Evolutionary conservation across 257 asterid genomes (phyloP), one percentile per base, ranked within the genome.

Genomic region (Knoxia roxburghii): DNA sequence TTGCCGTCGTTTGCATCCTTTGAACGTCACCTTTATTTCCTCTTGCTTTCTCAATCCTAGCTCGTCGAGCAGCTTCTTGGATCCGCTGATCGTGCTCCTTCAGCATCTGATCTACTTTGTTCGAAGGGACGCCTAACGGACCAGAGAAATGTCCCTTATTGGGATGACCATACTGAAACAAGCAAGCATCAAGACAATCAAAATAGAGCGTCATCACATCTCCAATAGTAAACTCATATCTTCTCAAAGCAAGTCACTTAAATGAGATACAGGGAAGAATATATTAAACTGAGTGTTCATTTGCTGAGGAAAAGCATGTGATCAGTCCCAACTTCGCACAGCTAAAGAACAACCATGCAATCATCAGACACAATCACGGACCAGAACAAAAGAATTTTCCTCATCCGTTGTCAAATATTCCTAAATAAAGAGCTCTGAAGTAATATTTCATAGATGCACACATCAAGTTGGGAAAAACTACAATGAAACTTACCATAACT

Each of bases 61-160:
- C 32, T 33, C 90, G 81, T 29, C 98, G 88, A 65, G 87, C 94
- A 37, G 85, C 94, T 80, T 89, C 94, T 75, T 87, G 91, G 70
- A 91, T 84, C 68, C 88, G 83, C 14, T 86, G 94, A 59, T 91
- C 98, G 6, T 91, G 96, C 68, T 91, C 98, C 77, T 83, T 89
- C 48, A 91, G 94, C 82, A 91, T 81, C 76, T 86, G 94, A 75
- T 91, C 96, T 51, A 89, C 85, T 70, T 87, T 87, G 72, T 79
- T 84, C 26, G 91, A 69, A 33, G 89, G 90, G 52, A 78, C 86
- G 5, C 82, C 70, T 56, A 91, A 57, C 27, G 98, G 94, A 63
- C 98, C 96, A 0, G 98, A 91, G 63, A 91, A 91, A 76, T 85
- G 81, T 72, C 79, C 90, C 45, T 83, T 81, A 7, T 76, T 73